phyloP scores from a whole-genome alignment of 345 rosid genomes.

The Citrus mangshanensis region DNA sequence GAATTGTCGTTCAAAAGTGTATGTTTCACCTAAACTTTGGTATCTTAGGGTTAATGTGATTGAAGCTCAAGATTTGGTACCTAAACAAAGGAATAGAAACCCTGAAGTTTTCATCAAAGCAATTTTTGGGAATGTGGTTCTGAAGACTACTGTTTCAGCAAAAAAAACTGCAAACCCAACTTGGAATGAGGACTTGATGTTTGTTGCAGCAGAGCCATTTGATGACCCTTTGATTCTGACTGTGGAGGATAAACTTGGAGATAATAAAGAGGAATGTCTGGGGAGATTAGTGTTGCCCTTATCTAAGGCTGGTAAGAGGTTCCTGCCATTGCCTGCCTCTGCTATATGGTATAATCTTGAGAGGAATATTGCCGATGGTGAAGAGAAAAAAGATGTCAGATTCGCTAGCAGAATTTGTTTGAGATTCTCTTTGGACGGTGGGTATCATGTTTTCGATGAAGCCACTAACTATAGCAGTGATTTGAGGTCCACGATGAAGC shows the following conservation, averaged over 20 bases:
- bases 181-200: conserved; percentile 56
- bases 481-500: conserved; percentile 30
- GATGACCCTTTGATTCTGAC: conserved; percentile 35
- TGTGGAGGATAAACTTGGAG: conserved; percentile 30
- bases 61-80: conserved; percentile 45
- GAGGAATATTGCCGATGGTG: conserved; percentile 11
- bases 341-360: conserved; percentile 36
- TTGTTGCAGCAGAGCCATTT: conserved; percentile 50
- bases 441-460: conserved; percentile 49
- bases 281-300: conserved; percentile 32
- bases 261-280: conserved; percentile 30
- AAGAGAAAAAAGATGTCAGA: conserved; percentile 18
- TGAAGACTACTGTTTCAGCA: conserved; percentile 33
- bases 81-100: conserved; percentile 17
- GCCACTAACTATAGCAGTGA: conserved; percentile 34
- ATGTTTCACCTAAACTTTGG: conserved; percentile 44
- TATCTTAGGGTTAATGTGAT: conserved; percentile 37
- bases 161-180: conserved; percentile 28
- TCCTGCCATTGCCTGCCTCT: conserved; percentile 13
- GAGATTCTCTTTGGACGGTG: conserved; percentile 36
- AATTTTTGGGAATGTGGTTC: conserved; percentile 21
- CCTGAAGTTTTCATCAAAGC: conserved; percentile 42
- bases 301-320: conserved; percentile 24
- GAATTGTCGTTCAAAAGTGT: conserved; percentile 34
- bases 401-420: conserved; percentile 34